Base-by-base conservation (phyloP, 768 basidiomycete species). In the Ramaria sp. region DNA sequence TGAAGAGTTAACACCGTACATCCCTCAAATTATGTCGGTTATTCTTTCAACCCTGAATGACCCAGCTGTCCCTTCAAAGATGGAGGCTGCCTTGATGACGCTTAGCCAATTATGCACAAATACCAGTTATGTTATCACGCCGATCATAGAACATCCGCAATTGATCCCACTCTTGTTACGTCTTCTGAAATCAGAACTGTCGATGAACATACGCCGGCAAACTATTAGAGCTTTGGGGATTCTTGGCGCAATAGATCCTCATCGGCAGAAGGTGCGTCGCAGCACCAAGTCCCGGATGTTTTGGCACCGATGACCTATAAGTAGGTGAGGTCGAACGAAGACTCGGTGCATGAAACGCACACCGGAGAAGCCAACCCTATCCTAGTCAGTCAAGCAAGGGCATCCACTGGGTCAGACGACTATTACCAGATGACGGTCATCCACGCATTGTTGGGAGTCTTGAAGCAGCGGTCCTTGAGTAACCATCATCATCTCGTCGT, bases 351-450 rank as follows among this genome's bases (percentile, higher is more conserved):
- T 30, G 84, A 86, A 61, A 81, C 79, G 1, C 71, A 77, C 2
- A 69, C 79, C 47, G 73, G 78, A 18, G 76, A 79, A 39, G 79
- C 81, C 36, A 83, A 78, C 58, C 82, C 85, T 59, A 84, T 88
- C 30, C 78, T 83, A 10, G 71, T 82, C 45, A 78, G 76, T 45
- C 83, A 81, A 61, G 76, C 80, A 16, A 75, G 74, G 5, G 73
- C 80, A 3, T 71, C 73, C 25, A 74, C 82, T 16, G 76, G 81
- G 18, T 83, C 90, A 5, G 96, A 98, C 59, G 95, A 97, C 65
- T 98, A 94, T 68, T 99, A 93, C 70, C 96, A 98, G 65, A 91
- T 90, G 5, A 90, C 94, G 5, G 94, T 93, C 36, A 89, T 99
- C 65, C 85, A 81, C 25, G 79, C 92, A 0, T 76, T 99, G 8